phyloP scores from a whole-genome alignment of 306 rosid genomes.

The Glycine latifolia region DNA sequence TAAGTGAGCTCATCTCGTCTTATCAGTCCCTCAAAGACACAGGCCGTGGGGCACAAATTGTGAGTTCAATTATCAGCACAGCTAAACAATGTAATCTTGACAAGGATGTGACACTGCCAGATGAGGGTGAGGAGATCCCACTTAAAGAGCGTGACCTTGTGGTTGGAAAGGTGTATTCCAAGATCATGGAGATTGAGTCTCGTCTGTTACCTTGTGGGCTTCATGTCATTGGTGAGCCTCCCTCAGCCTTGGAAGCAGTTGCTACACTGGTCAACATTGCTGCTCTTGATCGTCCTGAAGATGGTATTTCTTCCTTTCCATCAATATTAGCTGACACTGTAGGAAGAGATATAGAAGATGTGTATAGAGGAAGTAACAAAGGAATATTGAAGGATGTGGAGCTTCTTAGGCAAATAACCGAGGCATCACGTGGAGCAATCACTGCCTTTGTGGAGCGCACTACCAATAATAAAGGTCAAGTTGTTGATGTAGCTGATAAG shows the following conservation, averaged over 20 bases:
- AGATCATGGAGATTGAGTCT: slow-evolving; percentile 99
- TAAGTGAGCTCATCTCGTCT: slow-evolving; percentile 93
- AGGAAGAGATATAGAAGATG: slow-evolving; percentile 87
- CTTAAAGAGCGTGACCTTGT: slow-evolving; percentile 90
- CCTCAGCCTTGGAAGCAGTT: slow-evolving; percentile 97
- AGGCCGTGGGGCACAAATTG: slow-evolving; percentile 94
- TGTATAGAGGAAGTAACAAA: slow-evolving; percentile 83
- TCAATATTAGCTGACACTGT: slow-evolving; percentile 78
- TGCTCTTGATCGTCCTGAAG: slow-evolving; percentile 95
- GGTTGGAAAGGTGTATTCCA: slow-evolving; percentile 91
- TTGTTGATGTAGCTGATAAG: slow-evolving; percentile 77
- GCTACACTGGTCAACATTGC: slow-evolving; percentile 97
- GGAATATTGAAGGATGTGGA: slow-evolving; percentile 94
- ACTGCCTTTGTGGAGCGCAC: slow-evolving; percentile 83
- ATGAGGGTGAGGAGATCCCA: slow-evolving; percentile 78
- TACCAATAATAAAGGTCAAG: slow-evolving; percentile 91
- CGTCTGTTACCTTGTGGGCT: slow-evolving; percentile 96
- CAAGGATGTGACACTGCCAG: slow-evolving; percentile 92
- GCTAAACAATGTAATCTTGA: slow-evolving; percentile 97
- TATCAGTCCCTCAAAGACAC: slow-evolving; percentile 97
- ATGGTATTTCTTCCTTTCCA: slow-evolving; percentile 80
- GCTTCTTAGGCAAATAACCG: slow-evolving; percentile 92
- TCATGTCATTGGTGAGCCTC: slow-evolving; percentile 97
- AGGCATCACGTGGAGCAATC: slow-evolving; percentile 84
- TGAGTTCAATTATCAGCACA: slow-evolving; percentile 96